Conservation (phyloP, 805 yeast genomes). For the Yarrowia bubula region DNA sequence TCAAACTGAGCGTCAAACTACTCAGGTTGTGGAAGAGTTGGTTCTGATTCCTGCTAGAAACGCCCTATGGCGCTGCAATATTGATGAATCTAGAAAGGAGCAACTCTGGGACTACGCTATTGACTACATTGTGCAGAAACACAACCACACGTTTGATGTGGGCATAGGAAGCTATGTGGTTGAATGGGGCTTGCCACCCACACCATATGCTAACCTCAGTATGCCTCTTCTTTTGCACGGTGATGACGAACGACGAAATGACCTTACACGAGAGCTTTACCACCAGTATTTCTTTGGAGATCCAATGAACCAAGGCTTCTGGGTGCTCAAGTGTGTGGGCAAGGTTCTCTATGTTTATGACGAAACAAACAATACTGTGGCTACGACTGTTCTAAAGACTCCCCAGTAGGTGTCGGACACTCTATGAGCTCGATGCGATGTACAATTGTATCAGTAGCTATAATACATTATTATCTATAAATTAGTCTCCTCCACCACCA, state of each 20-base stretch:
- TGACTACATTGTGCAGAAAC: constrained; percentile 6
- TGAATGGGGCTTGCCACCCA: constrained; percentile 15
- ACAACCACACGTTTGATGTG: constrained; percentile 8
- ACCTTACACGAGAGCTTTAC: neutral
- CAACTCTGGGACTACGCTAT: constrained; percentile 22
- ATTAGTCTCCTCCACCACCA: neutral
- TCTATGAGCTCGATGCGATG: too few species aligned
- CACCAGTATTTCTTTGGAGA: constrained; percentile 5
- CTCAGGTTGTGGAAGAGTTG: constrained; percentile 15
- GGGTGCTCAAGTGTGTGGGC: constrained; percentile 16
- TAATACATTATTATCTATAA: neutral
- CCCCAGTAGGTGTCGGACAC: neutral
- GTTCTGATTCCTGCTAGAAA: constrained; percentile 10
- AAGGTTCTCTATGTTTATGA: constrained; percentile 4
- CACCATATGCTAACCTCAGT: constrained; percentile 5
- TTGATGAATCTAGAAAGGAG: neutral
- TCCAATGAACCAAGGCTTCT: neutral
- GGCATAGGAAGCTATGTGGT: constrained; percentile 15
- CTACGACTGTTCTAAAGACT: neutral
- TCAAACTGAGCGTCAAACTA: neutral
- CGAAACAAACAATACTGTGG: constrained; percentile 6
- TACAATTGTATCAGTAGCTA: too few species aligned
- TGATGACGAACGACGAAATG: neutral
- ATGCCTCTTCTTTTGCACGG: constrained; percentile 10
- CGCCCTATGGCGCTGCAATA: neutral